Evolutionary conservation across 768 basidiomycete species (phyloP), one percentile per base, ranked within the genome.

Genomic region (Boletus bicolor): DNA sequence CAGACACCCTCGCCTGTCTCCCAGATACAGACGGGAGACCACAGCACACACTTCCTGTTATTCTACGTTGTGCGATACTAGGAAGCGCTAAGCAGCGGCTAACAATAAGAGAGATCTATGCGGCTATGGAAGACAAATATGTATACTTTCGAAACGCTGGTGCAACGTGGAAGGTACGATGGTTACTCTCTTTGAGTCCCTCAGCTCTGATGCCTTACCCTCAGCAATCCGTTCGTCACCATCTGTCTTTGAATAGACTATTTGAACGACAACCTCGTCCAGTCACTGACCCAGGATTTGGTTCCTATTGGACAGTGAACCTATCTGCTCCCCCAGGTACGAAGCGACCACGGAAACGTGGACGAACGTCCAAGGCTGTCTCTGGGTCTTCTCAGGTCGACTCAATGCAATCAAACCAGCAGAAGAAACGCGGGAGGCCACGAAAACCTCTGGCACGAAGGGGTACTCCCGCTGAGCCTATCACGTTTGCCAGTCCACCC

Each of bases 261-360:
- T 92, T 92, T 64, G 90, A 92, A 68, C 81, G 89, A 48, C 87
- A 90, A 62, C 85, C 87, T 19, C 81, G 90, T 48, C 90, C 90
- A 8, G 86, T 87, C 10, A 89, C 89, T 32, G 89, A 91, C 68
- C 90, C 90, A 12, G 90, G 90, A 15, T 90, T 91, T 68, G 90
- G 90, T 21, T 91, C 89, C 11, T 91, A 92, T 66, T 92, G 90
- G 90, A 91, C 89, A 36, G 90, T 92, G n/a, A 91, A 91, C 70
- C 77, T 91, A 21, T 70, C 81, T 46, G 90, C 90, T n/a, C 89
- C 89, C 12, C 89, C 89, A 2, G 90, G 90, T 21, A 91, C 89
- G 1, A 92, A 92, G 72, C 82, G 90, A 54, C 90, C 90, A 42
- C 82, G 90, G 21, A 92, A 91, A 67, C 82, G 90, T 54, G 88